Evolutionary conservation across 2,329 filamentous ascomycete genomes (phyloP), one percentile per base, ranked within the genome.

Genomic region (Colletotrichum sp.): DNA sequence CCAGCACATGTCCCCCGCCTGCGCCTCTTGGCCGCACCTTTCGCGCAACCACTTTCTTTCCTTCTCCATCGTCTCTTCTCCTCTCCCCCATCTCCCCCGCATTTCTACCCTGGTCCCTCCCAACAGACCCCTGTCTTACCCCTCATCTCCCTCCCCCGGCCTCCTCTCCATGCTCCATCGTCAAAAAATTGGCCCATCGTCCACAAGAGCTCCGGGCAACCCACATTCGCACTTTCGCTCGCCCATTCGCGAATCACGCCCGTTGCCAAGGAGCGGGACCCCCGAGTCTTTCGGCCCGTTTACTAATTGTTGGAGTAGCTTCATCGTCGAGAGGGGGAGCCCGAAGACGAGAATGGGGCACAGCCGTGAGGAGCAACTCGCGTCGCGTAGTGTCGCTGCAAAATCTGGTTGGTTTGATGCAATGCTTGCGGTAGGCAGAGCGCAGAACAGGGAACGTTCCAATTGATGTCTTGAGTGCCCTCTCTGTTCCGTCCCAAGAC

Each of bases 201-300:
- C 18, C n/a, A 38, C 28, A 30, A 56, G 21, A 56, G 28, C 10
- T 34, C 30, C 30, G 48, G 28, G 28, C 30, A 67, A 12, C 21
- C 32, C 65, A 28, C 67, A 61, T 32, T 21, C 43, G n/a, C 43
- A 13, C 3, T 52, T 52, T 52, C 43, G 1, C 43, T 52, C 12
- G 32, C 30, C 43, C 58, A 55, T 32, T 32, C 28, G 21, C 68
- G 4, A 64, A 71, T 64, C 43, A 70, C 24, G 67, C 12, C 55
- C 68, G 61, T 43, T 36, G 73, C 73, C 73, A 75, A 68, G 69
- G 5, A 34, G 73, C 48, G 69, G 69, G 56, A 59, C 48, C 16
- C 18, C 28, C 56, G 21, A 75, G 43, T 48, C 32, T 73, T 73
- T 75, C 69, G 73, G 73, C 69, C 69, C 69, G 32, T 75, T 73